Conservation (phyloP, 2,329 filamentous ascomycete genomes). For the Pseudopithomyces chartarum region DNA sequence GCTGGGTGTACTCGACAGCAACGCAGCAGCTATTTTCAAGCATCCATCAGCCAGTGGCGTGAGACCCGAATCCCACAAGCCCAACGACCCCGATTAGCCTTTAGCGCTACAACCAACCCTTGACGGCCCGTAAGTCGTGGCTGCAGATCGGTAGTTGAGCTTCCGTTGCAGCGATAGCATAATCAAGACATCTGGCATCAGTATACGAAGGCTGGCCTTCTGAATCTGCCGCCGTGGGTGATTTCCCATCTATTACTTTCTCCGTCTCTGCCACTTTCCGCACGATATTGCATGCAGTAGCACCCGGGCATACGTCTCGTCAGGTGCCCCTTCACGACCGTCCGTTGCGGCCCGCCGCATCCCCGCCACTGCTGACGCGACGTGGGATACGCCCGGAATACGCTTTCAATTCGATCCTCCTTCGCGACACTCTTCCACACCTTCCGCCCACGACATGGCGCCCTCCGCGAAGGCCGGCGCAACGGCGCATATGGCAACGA, state of each 20-base stretch:
- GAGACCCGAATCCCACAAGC: slow-evolving; percentile 13
- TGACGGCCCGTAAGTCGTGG: slow-evolving; percentile 5
- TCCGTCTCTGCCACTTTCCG: slow-evolving; percentile 1
- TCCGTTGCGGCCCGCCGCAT: slow-evolving; percentile 18
- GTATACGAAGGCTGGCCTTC: slow-evolving; percentile 38
- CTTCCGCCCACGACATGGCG: slow-evolving; percentile 27
- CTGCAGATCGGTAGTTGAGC: slow-evolving; percentile 4
- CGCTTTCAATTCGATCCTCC: slow-evolving; percentile 1
- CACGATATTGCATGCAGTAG: slow-evolving; percentile 12
- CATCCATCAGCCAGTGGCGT: slow-evolving; percentile 6
- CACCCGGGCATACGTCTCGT: slow-evolving; percentile 9
- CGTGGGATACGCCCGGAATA: slow-evolving; percentile 9
- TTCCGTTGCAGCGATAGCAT: slow-evolving; percentile 16
- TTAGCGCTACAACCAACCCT: slow-evolving; percentile 1
- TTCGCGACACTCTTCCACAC: slow-evolving; percentile 9
- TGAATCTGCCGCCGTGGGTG: slow-evolving; percentile 10
- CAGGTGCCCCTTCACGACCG: slow-evolving; percentile 15
- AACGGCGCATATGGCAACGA: slow-evolving; percentile 74
- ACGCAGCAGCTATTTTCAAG: slow-evolving; percentile 3
- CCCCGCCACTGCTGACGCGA: slow-evolving; percentile 20
- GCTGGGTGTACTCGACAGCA: neutral
- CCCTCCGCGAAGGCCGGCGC: slow-evolving; percentile 24
- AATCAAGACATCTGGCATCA: slow-evolving; percentile 27
- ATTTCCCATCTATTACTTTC: slow-evolving; percentile 6
- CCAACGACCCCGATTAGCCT: neutral